Percentiles rank a stretch among this genome's conserved stretches.
phyloP scores from a whole-genome alignment of 108 stramenopile species.

The Cyclotella baltica region DNA sequence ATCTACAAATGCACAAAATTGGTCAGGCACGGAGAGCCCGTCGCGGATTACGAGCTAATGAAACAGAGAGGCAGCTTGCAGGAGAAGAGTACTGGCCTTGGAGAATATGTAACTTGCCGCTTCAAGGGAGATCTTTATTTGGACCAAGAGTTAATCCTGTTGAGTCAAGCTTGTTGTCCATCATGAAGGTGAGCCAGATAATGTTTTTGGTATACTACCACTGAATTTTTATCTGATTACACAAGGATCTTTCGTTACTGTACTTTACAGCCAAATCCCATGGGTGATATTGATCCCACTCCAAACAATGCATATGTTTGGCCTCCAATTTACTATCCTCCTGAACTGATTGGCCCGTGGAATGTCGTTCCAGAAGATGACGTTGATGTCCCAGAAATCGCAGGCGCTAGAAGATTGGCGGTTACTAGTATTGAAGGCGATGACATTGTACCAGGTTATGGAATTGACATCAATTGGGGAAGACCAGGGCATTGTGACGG shows the following conservation, averaged over 20 bases:
- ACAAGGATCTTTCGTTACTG: too few relatives aligned
- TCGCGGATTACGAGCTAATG: slow-evolving; percentile 16
- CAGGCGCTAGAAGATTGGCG: slow-evolving; percentile 17
- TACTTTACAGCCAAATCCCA: slow-evolving; percentile 23
- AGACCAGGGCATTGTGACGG: slow-evolving; percentile 38
- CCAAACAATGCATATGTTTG: slow-evolving; percentile 25
- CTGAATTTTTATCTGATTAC: not conserved
- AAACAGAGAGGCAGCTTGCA: slow-evolving; percentile 17
- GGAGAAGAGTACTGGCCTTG: slow-evolving; percentile 29
- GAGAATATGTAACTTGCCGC: slow-evolving; percentile 41
- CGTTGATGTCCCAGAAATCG: slow-evolving; percentile 26
- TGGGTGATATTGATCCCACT: slow-evolving; percentile 38
- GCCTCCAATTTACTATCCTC: slow-evolving; percentile 24
- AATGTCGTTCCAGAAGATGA: slow-evolving; percentile 21
- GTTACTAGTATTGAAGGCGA: not conserved
- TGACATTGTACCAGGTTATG: slow-evolving; percentile 18
- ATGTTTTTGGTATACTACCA: not conserved
- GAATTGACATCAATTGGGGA: slow-evolving; percentile 43
- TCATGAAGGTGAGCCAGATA: slow-evolving; percentile 28
- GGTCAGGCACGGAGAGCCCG: slow-evolving; percentile 11
- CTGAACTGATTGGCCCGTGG: slow-evolving; percentile 24
- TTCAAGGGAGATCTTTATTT: slow-evolving; percentile 47
- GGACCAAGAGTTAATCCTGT: slow-evolving; percentile 37
- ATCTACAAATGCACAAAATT: slow-evolving; percentile 9
- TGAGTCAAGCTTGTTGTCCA: slow-evolving; percentile 36